Evolutionary conservation across 2,329 filamentous ascomycete species (phyloP).

Genomic region (Cadophora sp.): DNA sequence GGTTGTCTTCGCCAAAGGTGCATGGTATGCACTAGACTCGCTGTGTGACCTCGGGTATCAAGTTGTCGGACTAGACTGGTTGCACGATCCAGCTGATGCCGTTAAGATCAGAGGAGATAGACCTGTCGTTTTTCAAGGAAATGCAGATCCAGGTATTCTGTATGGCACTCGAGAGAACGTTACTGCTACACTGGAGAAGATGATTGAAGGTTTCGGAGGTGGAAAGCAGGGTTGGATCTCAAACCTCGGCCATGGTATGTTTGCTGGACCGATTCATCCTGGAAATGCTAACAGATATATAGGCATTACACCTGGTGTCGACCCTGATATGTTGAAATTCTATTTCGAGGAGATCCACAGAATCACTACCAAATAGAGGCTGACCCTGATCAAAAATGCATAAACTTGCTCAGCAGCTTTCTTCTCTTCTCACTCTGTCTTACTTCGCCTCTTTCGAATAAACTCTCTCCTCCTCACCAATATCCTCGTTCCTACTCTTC

Average conservation of each 20-base stretch:
- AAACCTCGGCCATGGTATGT: slow-evolving; percentile 90
- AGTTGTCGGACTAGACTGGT: slow-evolving; percentile 94
- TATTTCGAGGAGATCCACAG: slow-evolving; percentile 93
- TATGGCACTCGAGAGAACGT: slow-evolving; percentile 87
- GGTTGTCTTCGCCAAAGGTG: slow-evolving; percentile 98
- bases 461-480: slow-evolving; percentile 55
- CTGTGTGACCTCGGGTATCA: slow-evolving; percentile 90
- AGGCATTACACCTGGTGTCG: slow-evolving; percentile 94
- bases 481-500: slow-evolving; percentile 61
- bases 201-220: slow-evolving; percentile 83
- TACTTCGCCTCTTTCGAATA: slow-evolving; percentile 46
- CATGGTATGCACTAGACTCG: slow-evolving; percentile 91
- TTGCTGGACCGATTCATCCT: not conserved
- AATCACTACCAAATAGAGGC: slow-evolving; percentile 52
- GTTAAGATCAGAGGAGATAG: slow-evolving; percentile 79
- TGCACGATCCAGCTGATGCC: slow-evolving; percentile 86
- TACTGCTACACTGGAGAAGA: slow-evolving; percentile 79
- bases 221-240: slow-evolving; percentile 94
- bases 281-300: slow-evolving; percentile 24
- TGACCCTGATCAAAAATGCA: not conserved
- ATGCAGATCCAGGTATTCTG: slow-evolving; percentile 91
- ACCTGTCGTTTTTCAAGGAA: slow-evolving; percentile 84
- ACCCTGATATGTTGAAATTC: slow-evolving; percentile 91
- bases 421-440: not conserved
- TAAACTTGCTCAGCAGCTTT: not conserved